These are phyloP conservation scores for Rubus idaeus DNA, from an alignment of 306 rosid genomes.

Conservation along the genomic window DNA sequence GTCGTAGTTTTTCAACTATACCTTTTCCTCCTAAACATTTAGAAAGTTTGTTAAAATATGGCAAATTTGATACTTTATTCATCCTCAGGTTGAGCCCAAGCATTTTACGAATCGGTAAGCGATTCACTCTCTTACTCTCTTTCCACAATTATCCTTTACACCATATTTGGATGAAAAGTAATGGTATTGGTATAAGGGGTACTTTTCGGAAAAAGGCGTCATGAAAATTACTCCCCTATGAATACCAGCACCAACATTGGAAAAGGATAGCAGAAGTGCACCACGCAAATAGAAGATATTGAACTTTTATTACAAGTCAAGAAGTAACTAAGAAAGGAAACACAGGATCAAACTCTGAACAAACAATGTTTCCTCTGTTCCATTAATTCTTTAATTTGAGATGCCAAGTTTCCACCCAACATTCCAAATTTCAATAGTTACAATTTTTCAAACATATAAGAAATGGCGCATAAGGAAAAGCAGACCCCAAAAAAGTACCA, in stretches of 20 bases:
- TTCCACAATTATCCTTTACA: too few species aligned
- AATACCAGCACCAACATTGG: too few species aligned
- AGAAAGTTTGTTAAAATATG: background rate
- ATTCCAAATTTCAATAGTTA: slow-evolving; percentile 36
- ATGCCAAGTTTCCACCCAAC: slow-evolving; percentile 30
- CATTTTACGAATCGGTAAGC: background rate
- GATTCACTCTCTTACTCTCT: too few species aligned
- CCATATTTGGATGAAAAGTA: too few species aligned
- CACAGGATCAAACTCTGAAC: slow-evolving; percentile 15
- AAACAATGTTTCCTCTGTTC: slow-evolving; percentile 20
- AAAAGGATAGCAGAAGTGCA: too few species aligned
- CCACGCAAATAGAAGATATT: background rate
- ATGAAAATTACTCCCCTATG: background rate
- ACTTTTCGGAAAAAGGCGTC: too few species aligned
- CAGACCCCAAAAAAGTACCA: slow-evolving; percentile 41
- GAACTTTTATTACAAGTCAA: background rate
- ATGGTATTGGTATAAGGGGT: too few species aligned
- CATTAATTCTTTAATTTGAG: slow-evolving; percentile 20
- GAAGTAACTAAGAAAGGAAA: slow-evolving; percentile 2
- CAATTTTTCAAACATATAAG: slow-evolving; percentile 40
- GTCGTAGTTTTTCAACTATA: background rate
- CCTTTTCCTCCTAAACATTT: background rate
- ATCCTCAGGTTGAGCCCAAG: background rate
- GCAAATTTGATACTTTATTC: background rate
- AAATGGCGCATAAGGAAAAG: slow-evolving; percentile 37